Base-by-base conservation (phyloP, 1,139 yeast genomes). In the Suzukiozyma palmioleophila region DNA sequence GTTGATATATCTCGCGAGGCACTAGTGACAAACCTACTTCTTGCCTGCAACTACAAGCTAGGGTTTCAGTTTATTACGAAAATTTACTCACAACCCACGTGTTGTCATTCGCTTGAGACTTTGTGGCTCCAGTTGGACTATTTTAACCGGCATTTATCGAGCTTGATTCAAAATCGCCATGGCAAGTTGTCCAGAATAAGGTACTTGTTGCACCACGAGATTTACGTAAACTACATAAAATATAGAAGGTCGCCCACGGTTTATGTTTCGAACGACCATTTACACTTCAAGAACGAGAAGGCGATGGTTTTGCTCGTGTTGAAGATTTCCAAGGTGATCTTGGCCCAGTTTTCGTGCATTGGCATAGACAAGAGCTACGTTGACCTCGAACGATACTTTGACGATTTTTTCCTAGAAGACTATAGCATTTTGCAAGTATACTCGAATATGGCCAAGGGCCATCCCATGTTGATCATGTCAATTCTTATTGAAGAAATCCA, bases 361-460 rank as follows among this genome's bases (percentile, higher is more conserved):
- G 44, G 46, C 3, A 21, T 37, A 5, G n/a, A 15, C 10, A 8
- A 10, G 25, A 8, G 12, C 24, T 4, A 27, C 27, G 8, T 27
- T n/a, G 30, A 13, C 21, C 35, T 28, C 32, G 44, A 41, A 6
- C 34, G 43, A 26, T 53, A 52, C 36, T 32, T 39, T 26, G 33
- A 43, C 28, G 35, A 45, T 2, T 47, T 47, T 40, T 52, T 35
- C 35, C 36, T 54, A 10, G 68, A 64, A 42, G 67, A 62, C 44
- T 57, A 53, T 39, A 57, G 57, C 37, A 40, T 66, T 10, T 37
- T 61, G 9, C 45, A 66, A 27, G 41, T 64, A 4, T 63, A 63
- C 38, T 43, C 60, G 9, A 60, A 59, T 10, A 43, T 47, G 18
- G 47, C 51, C 6, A 53, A 47, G 38, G 68, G 68, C 0, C 58